Evolutionary conservation across 352 stramenopile species (phyloP).

Genomic region (Aphanomyces astaci): DNA sequence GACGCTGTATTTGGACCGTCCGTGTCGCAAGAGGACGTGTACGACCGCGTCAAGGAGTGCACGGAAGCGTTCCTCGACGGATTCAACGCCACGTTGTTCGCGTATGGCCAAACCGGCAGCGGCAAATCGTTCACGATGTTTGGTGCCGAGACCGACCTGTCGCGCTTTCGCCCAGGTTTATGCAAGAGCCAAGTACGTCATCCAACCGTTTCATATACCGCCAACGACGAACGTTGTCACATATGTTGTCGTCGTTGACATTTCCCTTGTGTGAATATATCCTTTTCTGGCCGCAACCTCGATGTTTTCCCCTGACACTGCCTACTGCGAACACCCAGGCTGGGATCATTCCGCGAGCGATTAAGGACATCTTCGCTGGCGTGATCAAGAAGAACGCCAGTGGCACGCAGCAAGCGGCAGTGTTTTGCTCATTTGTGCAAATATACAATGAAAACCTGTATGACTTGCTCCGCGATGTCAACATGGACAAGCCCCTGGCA

Average conservation of each 20-base stretch:
- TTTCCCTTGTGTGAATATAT: too few species aligned
- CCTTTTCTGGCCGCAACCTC: too few species aligned
- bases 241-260: too few species aligned
- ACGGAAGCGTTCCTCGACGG: slow-evolving; percentile 69
- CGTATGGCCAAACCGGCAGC: slow-evolving; percentile 76
- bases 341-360: slow-evolving; percentile 83
- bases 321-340: slow-evolving; percentile 23
- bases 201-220: too few species aligned
- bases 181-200: slow-evolving; percentile 63
- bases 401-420: slow-evolving; percentile 28
- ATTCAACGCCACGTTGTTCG: slow-evolving; percentile 81
- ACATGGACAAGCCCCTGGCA: slow-evolving; percentile 59
- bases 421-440: slow-evolving; percentile 84
- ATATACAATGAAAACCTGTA: slow-evolving; percentile 91
- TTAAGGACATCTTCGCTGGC: slow-evolving; percentile 78
- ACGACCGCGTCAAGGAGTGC: slow-evolving; percentile 65
- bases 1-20: slow-evolving; percentile 73
- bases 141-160: slow-evolving; percentile 58
- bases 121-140: slow-evolving; percentile 87
- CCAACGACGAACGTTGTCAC: too few species aligned
- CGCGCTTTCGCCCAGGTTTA: slow-evolving; percentile 60
- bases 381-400: slow-evolving; percentile 52
- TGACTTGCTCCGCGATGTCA: slow-evolving; percentile 77
- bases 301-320: background rate
- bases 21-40: slow-evolving; percentile 70